Percentiles rank a stretch among this genome's conserved stretches.
Conservation (phyloP, 2,329 filamentous ascomycete genomes). For the Exophiala sp. region DNA sequence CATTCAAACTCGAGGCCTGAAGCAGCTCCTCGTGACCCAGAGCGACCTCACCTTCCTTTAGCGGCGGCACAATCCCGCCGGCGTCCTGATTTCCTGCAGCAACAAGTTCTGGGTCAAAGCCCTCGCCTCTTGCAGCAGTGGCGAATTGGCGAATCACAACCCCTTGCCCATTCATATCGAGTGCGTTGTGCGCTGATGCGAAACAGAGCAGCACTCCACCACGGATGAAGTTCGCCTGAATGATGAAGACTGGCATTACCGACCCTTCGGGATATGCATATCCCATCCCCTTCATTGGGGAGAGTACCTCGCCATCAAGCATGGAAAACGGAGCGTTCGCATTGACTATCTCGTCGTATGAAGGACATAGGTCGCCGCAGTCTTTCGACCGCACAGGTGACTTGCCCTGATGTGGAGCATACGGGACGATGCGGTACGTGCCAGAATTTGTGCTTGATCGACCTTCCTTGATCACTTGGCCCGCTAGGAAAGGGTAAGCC, state of each 20-base stretch:
- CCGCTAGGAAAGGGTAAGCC: conserved; percentile 6
- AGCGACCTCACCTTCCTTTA: conserved; percentile 3
- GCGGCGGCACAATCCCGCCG: conserved; percentile 6
- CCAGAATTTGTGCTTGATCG: conserved; percentile 8
- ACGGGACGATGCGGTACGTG: conserved; percentile 23
- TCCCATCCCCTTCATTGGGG: conserved; percentile 26
- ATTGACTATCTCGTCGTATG: conserved; percentile 22
- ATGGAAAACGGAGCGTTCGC: conserved; percentile 31
- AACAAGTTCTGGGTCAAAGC: conserved; percentile 3
- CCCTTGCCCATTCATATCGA: conserved; percentile 23
- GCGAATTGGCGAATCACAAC: conserved; percentile 12
- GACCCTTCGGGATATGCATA: conserved; percentile 24
- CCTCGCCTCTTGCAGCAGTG: not conserved
- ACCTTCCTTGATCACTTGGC: conserved; percentile 11
- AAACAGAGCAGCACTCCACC: conserved; percentile 29
- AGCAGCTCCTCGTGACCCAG: conserved; percentile 4
- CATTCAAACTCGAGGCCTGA: not conserved
- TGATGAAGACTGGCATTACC: conserved; percentile 26
- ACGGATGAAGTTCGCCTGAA: conserved; percentile 29
- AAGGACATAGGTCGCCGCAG: conserved; percentile 17
- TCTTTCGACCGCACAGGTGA: conserved; percentile 25
- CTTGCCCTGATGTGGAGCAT: conserved; percentile 17
- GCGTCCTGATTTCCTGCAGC: conserved; percentile 6
- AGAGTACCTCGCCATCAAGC: conserved; percentile 33
- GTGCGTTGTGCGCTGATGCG: conserved; percentile 30